phyloP scores from a whole-genome alignment of 495 filamentous ascomycete species.

The Penicillium lividum region DNA sequence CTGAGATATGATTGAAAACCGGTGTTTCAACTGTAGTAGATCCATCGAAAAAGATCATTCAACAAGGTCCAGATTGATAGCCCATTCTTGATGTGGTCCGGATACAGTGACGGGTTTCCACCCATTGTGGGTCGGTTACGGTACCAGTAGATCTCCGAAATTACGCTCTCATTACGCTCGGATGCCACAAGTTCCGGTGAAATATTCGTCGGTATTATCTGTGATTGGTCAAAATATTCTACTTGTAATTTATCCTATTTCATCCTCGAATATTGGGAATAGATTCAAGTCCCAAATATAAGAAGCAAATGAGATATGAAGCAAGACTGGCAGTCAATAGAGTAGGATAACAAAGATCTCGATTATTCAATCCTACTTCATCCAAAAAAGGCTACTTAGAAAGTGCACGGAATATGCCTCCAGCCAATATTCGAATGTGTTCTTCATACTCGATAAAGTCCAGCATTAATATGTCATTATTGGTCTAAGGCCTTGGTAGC shows the following conservation, averaged over 20 bases:
- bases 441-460: too few species aligned
- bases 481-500: too few species aligned
- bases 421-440: too few species aligned
- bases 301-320: too few species aligned
- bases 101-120: background rate
- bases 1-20: background rate
- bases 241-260: background rate
- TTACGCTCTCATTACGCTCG: background rate
- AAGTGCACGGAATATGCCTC: too few species aligned
- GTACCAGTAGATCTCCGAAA: constrained; percentile 2
- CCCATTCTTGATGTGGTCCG: background rate
- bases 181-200: background rate
- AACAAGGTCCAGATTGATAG: background rate
- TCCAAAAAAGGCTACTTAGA: too few species aligned
- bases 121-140: background rate
- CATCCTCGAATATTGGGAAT: background rate
- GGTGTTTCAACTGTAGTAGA: background rate
- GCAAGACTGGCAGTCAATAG: too few species aligned
- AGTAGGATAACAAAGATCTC: too few species aligned
- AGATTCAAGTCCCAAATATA: too few species aligned
- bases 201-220: background rate
- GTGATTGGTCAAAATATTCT: background rate
- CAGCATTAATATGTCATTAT: too few species aligned
- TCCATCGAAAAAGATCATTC: background rate
- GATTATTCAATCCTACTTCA: too few species aligned